Base-by-base conservation (phyloP, 768 basidiomycete genomes). In the Gymnopilus dilepis region DNA sequence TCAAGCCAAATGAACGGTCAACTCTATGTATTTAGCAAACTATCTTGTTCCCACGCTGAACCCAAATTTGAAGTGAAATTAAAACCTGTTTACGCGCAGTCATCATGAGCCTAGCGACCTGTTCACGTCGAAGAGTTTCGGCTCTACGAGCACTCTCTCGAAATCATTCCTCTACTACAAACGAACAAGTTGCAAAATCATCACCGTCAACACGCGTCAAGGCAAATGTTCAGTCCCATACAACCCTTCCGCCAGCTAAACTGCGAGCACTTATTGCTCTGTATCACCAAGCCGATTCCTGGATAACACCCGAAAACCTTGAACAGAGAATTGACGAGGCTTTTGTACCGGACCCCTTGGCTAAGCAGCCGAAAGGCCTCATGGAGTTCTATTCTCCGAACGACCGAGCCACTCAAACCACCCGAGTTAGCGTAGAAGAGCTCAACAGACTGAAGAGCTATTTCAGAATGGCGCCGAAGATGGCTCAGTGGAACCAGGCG, bases 261-360 rank as follows among this genome's bases (percentile, higher is more conserved):
- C 79, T 92, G 78, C 88, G 89, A 61, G 87, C 90, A 3, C 86
- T 93, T 63, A 82, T 92, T 63, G 81, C 86, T 9, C 83, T 94
- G 56, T 94, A 93, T 77, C 91, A 94, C 78, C 85, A 91, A 76
- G 76, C 87, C 51, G 85, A 85, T 59, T 76, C 78, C 2, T 92
- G 90, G 77, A 82, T 94, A 64, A 91, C 91, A 11, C 78, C 78
- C 21, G 88, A 90, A 64, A 92, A 84, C 68, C 84, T 94, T 30
- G 80, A 83, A 19, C 68, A 80, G 21, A 78, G 76, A 58, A 92
- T 93, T 57, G 88, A 92, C 74, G 73, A 81, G 15, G 86, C 86
- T 1, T 92, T 94, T 66, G 65, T 81, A 4, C 62, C 70, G 12
- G 45, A 62, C 45, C 26, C 61, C 67, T 38, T 56, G 75, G 57